Evolutionary conservation across 73 alveolate genomes (phyloP).

Genomic region (Blepharisma stoltei): DNA sequence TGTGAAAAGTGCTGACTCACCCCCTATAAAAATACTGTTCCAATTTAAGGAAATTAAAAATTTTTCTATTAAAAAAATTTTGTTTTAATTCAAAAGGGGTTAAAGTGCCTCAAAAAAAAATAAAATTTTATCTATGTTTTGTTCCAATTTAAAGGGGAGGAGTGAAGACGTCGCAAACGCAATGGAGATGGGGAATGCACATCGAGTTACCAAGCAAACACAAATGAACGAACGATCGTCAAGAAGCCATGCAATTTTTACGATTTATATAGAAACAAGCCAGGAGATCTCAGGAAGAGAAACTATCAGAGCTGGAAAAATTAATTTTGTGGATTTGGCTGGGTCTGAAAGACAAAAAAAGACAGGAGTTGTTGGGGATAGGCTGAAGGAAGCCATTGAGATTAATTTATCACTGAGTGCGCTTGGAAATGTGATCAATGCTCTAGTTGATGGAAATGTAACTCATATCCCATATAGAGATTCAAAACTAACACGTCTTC

Average conservation of each 20-base stretch:
- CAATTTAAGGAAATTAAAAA: slow-evolving; percentile 40
- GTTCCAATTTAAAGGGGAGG: too few relatives aligned
- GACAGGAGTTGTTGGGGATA: slow-evolving; percentile 87
- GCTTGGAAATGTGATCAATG: slow-evolving; percentile 84
- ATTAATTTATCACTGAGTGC: slow-evolving; percentile 87
- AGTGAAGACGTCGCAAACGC: slow-evolving; percentile 26
- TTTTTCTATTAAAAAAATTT: slow-evolving; percentile 68
- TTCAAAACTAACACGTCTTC: slow-evolving; percentile 75
- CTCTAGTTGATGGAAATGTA: slow-evolving; percentile 70
- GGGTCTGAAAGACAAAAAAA: slow-evolving; percentile 90
- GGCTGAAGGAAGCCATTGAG: slow-evolving; percentile 87
- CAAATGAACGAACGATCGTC: slow-evolving; percentile 89
- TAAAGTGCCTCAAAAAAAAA: too few relatives aligned
- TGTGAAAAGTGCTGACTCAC: slow-evolving; percentile 68
- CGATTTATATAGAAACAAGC: slow-evolving; percentile 83
- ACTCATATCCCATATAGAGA: slow-evolving; percentile 84
- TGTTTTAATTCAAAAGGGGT: too few relatives aligned
- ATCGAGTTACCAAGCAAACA: slow-evolving; percentile 70
- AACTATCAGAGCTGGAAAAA: slow-evolving; percentile 85
- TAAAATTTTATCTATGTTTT: too few relatives aligned
- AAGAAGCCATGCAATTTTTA: slow-evolving; percentile 89
- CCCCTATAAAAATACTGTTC: slow-evolving; percentile 68
- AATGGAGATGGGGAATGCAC: slow-evolving; percentile 29
- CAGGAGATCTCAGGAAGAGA: slow-evolving; percentile 57
- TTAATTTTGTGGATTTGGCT: slow-evolving; percentile 93